phyloP scores from a whole-genome alignment of 202 grass and related monocot genomes.

The Hordeum pubiflorum region DNA sequence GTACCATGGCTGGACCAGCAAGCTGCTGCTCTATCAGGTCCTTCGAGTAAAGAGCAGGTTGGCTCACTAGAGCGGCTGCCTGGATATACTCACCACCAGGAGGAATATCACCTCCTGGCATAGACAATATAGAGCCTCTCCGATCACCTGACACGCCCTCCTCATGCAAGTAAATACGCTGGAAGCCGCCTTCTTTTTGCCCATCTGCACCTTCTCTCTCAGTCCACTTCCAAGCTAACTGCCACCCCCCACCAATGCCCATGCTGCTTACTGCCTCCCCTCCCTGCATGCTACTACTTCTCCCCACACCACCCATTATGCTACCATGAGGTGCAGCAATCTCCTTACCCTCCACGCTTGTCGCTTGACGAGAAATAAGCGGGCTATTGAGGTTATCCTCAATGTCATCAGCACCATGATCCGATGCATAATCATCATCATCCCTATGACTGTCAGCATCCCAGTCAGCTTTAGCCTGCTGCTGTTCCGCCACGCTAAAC shows the following conservation, averaged over 20 bases:
- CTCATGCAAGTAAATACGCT: conserved; percentile 75
- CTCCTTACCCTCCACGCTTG: conserved; percentile 76
- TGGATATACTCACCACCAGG: conserved; percentile 57
- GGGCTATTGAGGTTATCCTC: conserved; percentile 78
- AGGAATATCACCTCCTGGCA: conserved; percentile 45
- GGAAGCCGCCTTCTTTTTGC: conserved; percentile 61
- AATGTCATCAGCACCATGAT: conserved; percentile 55
- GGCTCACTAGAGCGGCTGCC: conserved; percentile 71
- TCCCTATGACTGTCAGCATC: conserved; percentile 72
- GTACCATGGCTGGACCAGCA: conserved; percentile 64
- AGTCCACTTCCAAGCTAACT: conserved; percentile 79
- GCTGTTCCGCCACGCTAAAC: conserved; percentile 76
- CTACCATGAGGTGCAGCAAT: conserved; percentile 60
- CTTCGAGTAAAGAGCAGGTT: conserved; percentile 62
- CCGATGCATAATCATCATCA: conserved; percentile 56
- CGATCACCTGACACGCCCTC: conserved; percentile 36
- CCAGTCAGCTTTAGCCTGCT: conserved; percentile 59
- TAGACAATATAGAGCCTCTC: conserved; percentile 54
- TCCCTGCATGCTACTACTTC: conserved; percentile 38
- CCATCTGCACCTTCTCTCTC: conserved; percentile 68
- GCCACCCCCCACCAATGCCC: conserved; percentile 86
- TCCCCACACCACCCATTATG: conserved; percentile 39
- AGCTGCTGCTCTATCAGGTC: conserved; percentile 38
- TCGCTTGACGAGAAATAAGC: conserved; percentile 78
- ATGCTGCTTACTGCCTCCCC: conserved; percentile 75